Evolutionary conservation across 495 filamentous ascomycete species (phyloP), one percentile per base, ranked within the genome.

Genomic region (Chaetomium cochliodes): DNA sequence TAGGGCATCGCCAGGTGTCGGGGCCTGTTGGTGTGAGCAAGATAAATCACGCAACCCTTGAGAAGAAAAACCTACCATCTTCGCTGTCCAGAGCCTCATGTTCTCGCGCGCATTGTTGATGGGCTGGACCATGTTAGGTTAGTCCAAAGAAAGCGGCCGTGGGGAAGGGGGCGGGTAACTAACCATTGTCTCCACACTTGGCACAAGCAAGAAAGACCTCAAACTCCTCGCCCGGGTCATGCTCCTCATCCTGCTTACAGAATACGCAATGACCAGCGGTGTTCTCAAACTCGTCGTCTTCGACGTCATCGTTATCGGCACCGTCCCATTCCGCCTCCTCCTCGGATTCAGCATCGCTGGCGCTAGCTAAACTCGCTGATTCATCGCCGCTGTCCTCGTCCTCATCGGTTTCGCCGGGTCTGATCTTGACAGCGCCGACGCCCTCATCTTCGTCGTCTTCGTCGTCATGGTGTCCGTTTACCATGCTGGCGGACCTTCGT

Each of bases 91-190:
- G 80, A 49, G 90, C 88, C 60, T 87, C 86, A 69, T 87, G 87
- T 72, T 88, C 86, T 67, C 92, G 88, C 64, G 93, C 94, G 77
- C 93, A 98, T 86, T 97, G 90, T 70, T 90, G 87, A 82, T 98
- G 93, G 63, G 93, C 93, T 92, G 77, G 75, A 78, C 68, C 69
- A 30, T 52, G 74, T 84, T 72, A 83, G 81, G 81, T 69, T 65
- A 72, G 69, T 60, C 54, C 51, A 65, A 62, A 63, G 62, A 62
- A 62, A 33, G 9, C 25, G 1, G 15, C 8, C 33, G 33, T 3
- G 33, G 33, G 5, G 33, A 7, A 6, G 33, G 33, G 5, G 33
- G 13, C 11, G 58, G 9, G 23, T 30, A 8, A 88, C 92, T 75
- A 78, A 98, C 93, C 89, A 79, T 96, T 91, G 75, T 96, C 90